These are phyloP conservation scores for Alternaria alternata DNA, from an alignment of 2,329 filamentous ascomycete species.

Conservation along the genomic window DNA sequence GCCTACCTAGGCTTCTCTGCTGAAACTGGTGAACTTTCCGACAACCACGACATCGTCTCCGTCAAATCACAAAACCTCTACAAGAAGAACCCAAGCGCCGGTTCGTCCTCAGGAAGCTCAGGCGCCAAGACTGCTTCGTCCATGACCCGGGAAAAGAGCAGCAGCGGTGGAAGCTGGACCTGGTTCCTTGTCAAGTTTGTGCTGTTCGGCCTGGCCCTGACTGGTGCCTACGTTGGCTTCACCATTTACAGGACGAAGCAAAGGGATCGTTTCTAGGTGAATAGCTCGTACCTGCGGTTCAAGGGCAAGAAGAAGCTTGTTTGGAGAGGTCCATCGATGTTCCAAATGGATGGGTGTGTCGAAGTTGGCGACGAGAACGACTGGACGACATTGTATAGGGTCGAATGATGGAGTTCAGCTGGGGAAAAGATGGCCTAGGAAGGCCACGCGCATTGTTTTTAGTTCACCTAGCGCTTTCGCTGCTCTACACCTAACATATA, in stretches of 20 bases:
- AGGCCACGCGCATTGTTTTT: constrained; percentile 19
- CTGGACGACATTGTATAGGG: constrained; percentile 29
- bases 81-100: constrained; percentile 55
- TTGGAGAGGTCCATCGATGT: constrained; percentile 2
- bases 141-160: constrained; percentile 56
- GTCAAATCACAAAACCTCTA: constrained; percentile 90
- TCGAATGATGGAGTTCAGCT: constrained; percentile 23
- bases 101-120: constrained; percentile 7
- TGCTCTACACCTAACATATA: constrained; percentile 17
- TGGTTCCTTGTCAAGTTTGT: constrained; percentile 85
- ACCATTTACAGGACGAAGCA: constrained; percentile 78
- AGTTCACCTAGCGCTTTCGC: constrained; percentile 16
- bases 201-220: constrained; percentile 73
- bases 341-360: constrained; percentile 10
- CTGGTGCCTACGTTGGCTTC: constrained; percentile 83
- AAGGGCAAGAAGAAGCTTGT: constrained; percentile 1
- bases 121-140: constrained; percentile 26
- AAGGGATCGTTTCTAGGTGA: constrained; percentile 55
- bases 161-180: constrained; percentile 65
- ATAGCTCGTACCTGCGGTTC: constrained; percentile 13
- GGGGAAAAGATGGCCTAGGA: constrained; percentile 13
- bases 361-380: constrained; percentile 16
- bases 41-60: constrained; percentile 96
- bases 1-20: constrained; percentile 74
- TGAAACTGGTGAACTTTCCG: constrained; percentile 94